Evolutionary conservation across 352 stramenopile species (phyloP).

Genomic region (Globisporangium takayamanum): DNA sequence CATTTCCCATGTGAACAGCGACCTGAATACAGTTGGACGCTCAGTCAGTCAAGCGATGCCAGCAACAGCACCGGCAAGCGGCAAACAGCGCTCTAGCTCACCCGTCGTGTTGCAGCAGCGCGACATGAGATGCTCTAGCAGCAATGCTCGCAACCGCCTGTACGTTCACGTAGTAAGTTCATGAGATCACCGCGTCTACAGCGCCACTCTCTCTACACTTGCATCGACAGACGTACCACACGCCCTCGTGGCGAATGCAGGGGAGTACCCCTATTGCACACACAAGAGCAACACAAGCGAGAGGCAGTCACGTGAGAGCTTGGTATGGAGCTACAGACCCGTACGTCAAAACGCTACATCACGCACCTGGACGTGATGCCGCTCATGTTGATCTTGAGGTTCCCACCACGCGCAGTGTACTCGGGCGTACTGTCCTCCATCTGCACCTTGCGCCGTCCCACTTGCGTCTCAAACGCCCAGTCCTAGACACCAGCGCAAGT

Average conservation of each 20-base stretch:
- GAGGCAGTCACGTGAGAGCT: not conserved
- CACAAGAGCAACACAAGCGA: not conserved
- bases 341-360: too few species aligned
- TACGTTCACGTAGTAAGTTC: not conserved
- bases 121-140: conserved; percentile 77
- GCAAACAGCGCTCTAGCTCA: conserved; percentile 13
- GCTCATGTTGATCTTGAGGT: conserved; percentile 57
- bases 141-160: conserved; percentile 63
- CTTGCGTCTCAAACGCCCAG: conserved; percentile 38
- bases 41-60: not conserved
- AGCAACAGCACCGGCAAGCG: too few species aligned
- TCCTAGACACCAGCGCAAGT: conserved; percentile 22
- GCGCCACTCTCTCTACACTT: too few species aligned
- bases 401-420: conserved; percentile 51
- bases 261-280: conserved; percentile 34
- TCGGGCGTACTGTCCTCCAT: conserved; percentile 51
- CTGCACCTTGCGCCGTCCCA: conserved; percentile 43
- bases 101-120: conserved; percentile 76
- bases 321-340: not conserved
- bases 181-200: not conserved
- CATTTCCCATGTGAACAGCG: conserved; percentile 90
- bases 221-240: conserved; percentile 22
- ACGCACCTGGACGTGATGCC: conserved; percentile 71
- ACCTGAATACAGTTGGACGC: conserved; percentile 14
- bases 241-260: conserved; percentile 52